Base-by-base conservation (phyloP, 768 basidiomycete genomes). In the Rossbeevera mucosa region DNA sequence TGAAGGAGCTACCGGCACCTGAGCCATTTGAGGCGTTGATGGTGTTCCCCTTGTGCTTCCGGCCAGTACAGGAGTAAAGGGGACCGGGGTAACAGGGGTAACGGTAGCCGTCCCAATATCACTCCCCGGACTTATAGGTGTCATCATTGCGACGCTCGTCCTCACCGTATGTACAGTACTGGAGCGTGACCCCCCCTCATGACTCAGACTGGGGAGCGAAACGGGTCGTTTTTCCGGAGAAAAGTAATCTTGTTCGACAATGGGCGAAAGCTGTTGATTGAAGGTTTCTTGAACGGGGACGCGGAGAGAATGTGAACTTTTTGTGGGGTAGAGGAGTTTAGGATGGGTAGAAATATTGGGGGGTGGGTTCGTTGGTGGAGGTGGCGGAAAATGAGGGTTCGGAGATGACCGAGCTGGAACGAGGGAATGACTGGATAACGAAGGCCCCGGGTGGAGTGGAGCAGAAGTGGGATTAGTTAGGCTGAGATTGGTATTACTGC, bases 191-290 rank as follows among this genome's bases (percentile, higher is more conserved):
- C 66, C 71, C 40, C 47, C 60, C 7, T 63, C 65, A 38, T 57
- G 49, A 48, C 61, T 64, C 4, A 56, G 68, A 48, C 54, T 65
- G 13, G 54, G 67, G 38, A 71, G 65, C 47, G 69, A 72, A 40
- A 47, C 66, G 47, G 72, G 68, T 29, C 70, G 68, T 53, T 68
- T 71, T 45, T 74, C 73, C 0, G 81, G 81, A 6, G 82, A 81
- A 50, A 81, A 62, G 59, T 84, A 84, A 49, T 85, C 81, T 57
- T 78, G 78, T 66, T 86, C 86, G 8, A 74, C 75, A 36, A 87
- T 86, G 0, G 86, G 84, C 2, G 85, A 85, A 31, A 86, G 75
- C 42, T 77, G 83, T 46, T 59, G 61, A 46, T 56, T 65, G 48
- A 57, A 63, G 28, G 57, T 59, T 47, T 60, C 70, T 28, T 62